Conservation (phyloP, 768 basidiomycete genomes). For the Hemileccinum impolitum region DNA sequence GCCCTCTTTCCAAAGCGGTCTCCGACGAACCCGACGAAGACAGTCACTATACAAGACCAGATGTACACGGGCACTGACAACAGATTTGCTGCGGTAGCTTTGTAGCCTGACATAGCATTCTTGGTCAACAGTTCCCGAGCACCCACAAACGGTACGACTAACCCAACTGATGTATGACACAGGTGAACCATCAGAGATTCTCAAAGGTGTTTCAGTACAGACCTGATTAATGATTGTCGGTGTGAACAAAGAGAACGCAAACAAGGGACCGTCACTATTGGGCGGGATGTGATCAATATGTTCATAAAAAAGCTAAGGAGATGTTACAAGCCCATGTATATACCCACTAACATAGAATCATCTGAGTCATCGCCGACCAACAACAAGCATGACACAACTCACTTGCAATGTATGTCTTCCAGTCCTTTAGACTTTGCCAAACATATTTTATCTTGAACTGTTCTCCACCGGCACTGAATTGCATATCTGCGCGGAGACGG, state of each 20-base stretch:
- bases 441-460: constrained; percentile 53
- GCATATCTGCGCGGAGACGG: constrained; percentile 61
- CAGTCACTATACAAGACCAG: constrained; percentile 68
- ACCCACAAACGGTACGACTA: not conserved
- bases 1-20: constrained; percentile 57
- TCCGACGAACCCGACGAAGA: constrained; percentile 56
- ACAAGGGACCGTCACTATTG: constrained; percentile 48
- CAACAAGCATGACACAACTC: constrained; percentile 23
- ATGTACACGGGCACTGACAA: constrained; percentile 76
- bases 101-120: constrained; percentile 41
- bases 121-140: not conserved
- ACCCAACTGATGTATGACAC: constrained; percentile 17
- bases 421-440: constrained; percentile 59
- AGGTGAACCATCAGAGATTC: not conserved
- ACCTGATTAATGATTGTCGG: constrained; percentile 51
- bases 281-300: constrained; percentile 1
- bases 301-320: not conserved
- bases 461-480: constrained; percentile 62
- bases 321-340: constrained; percentile 66
- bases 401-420: constrained; percentile 76
- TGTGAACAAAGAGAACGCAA: constrained; percentile 50
- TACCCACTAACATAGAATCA: constrained; percentile 46
- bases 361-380: constrained; percentile 3
- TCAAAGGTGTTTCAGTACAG: constrained; percentile 8
- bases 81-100: constrained; percentile 65